phyloP scores from a whole-genome alignment of 345 rosid species.

The Stellera chamaejasme region DNA sequence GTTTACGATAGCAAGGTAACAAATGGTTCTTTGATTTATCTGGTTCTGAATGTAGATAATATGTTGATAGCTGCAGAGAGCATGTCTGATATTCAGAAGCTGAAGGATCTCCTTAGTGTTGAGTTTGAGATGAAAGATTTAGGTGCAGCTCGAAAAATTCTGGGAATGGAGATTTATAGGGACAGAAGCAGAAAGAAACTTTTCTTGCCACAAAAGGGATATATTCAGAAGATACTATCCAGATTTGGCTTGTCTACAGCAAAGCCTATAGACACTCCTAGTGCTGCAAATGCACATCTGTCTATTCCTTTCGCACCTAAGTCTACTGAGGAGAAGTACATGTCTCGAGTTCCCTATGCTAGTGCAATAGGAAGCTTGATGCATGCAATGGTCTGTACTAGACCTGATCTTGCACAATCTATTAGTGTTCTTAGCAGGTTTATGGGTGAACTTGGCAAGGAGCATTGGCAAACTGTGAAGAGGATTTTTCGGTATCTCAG shows the following conservation, averaged over 20 bases:
- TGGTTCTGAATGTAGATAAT: too few species aligned
- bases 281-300: too few species aligned
- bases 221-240: not conserved
- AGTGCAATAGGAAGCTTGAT: too few species aligned
- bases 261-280: not conserved
- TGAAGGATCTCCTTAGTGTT: not conserved
- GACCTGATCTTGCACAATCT: not conserved
- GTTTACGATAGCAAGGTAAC: too few species aligned
- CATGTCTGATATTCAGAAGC: not conserved
- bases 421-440: not conserved
- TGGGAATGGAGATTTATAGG: not conserved
- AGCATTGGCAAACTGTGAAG: not conserved
- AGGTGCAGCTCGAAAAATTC: too few species aligned
- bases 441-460: not conserved
- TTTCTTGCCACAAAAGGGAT: constrained; percentile 1
- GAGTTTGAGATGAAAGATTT: constrained; percentile 12
- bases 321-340: not conserved
- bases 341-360: constrained; percentile 3
- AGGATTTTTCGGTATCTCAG: not conserved
- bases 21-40: too few species aligned
- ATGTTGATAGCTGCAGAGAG: too few species aligned
- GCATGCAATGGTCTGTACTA: too few species aligned
- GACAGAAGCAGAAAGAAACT: constrained; percentile 1
- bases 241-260: not conserved
- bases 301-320: not conserved